Evolutionary conservation across 2,329 filamentous ascomycete genomes (phyloP).

Genomic region (Venturia effusa): DNA sequence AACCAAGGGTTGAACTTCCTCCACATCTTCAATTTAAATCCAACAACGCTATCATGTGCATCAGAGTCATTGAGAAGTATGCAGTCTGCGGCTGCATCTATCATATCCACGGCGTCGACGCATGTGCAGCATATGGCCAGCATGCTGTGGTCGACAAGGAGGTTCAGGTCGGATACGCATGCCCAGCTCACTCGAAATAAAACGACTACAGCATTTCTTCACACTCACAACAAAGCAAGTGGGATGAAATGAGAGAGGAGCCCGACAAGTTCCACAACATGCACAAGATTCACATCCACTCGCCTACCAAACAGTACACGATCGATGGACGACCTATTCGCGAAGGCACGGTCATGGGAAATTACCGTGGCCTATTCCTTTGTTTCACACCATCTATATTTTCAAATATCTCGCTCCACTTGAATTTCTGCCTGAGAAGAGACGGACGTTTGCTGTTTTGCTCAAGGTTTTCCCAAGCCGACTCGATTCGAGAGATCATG

Average conservation of each 20-base stretch:
- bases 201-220: not conserved
- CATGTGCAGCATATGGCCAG: conserved; percentile 18
- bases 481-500: not conserved
- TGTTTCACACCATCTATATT: not conserved
- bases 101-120: conserved; percentile 25
- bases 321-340: not conserved
- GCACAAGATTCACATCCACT: not conserved
- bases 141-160: conserved; percentile 12
- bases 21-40: not conserved
- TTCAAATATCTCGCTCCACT: not conserved
- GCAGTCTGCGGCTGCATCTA: conserved; percentile 27
- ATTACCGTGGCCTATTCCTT: not conserved
- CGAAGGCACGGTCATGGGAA: not conserved
- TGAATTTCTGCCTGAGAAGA: not conserved
- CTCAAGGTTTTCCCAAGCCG: not conserved
- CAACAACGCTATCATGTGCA: conserved; percentile 21
- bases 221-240: too few relatives aligned
- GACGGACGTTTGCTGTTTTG: not conserved
- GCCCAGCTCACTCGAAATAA: conserved; percentile 8
- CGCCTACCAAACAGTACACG: not conserved
- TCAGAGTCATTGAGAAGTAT: conserved; percentile 25
- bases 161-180: conserved; percentile 13
- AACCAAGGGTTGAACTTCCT: not conserved
- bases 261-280: not conserved
- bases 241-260: not conserved